Base-by-base conservation (phyloP, 371 early-diverging fungal genomes). In the Actinomortierella wolfii region DNA sequence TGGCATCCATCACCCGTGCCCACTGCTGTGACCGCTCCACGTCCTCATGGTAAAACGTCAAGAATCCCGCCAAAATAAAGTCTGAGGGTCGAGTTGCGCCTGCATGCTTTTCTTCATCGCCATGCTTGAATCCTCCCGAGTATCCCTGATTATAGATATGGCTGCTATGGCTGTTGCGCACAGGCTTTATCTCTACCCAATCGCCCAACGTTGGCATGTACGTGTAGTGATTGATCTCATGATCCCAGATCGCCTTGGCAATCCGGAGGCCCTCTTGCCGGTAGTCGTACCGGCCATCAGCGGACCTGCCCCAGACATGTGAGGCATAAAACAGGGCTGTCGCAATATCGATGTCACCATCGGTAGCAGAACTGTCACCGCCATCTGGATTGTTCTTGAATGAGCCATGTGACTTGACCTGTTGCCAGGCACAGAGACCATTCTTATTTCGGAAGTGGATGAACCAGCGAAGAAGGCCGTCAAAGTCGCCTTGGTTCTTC, bases 371-470 rank as follows among this genome's bases (percentile, higher is more conserved):
- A 67, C 85, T 85, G n/a, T 76, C 68, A 52, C 84, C 85, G 3
- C 87, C 87, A n/a, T 87, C 87, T 0, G 85, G 84, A 2, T 86
- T 84, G 69, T 84, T 83, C 43, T 78, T 69, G 17, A 80, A 77
- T n/a, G 84, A 83, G 20, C 85, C 84, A 75, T 79, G 76, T 40
- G 79, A 29, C 79, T 81, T 51, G 54, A 66, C 81, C 70, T 87
- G 87, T 51, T 87, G 85, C 87, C 87, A 87, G 69, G 83, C 80
- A 68, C 84, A 83, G n/a, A 87, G 71, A 8, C 85, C 87, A 29
- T 84, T 81, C 11, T 54, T 51, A 42, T 87, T 87, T 44, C 68
- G 79, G 63, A 78, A 87, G 24, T 78, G 76, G 13, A 78, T 56
- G 68, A 82, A 85, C 69, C 84, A 87, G 23, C 83, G 76, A 42